phyloP scores from a whole-genome alignment of 192 early-diverging fungal genomes.

The Helicostylum pulchrum region DNA sequence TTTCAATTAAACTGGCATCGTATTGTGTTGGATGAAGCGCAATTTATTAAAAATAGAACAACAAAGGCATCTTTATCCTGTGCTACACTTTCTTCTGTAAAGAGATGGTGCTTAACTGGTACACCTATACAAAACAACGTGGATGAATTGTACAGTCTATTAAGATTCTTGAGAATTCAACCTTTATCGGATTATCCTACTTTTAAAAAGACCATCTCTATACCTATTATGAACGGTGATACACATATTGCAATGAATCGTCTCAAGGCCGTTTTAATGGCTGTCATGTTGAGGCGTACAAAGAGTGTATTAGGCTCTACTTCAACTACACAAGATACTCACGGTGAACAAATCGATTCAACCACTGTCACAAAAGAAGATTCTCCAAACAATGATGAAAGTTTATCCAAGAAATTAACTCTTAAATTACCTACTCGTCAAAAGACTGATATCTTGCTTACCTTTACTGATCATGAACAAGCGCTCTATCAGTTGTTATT shows the following conservation, averaged over 20 bases:
- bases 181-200: slow-evolving; percentile 47
- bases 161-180: slow-evolving; percentile 64
- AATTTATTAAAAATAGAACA: slow-evolving; percentile 58
- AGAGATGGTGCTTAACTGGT: slow-evolving; percentile 68
- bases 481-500: slow-evolving; percentile 61
- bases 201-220: slow-evolving; percentile 49
- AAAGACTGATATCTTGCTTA: slow-evolving; percentile 39
- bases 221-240: slow-evolving; percentile 38
- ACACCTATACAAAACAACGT: slow-evolving; percentile 62
- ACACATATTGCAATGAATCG: slow-evolving; percentile 45
- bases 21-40: slow-evolving; percentile 62
- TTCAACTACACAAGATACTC: neutral
- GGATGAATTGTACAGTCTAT: slow-evolving; percentile 66
- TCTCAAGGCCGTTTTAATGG: slow-evolving; percentile 56
- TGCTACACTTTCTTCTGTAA: slow-evolving; percentile 38
- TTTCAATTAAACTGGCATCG: slow-evolving; percentile 45
- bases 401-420: slow-evolving; percentile 31
- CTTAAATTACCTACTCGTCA: slow-evolving; percentile 56
- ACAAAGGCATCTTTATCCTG: slow-evolving; percentile 47
- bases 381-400: neutral
- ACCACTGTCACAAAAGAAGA: neutral
- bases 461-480: slow-evolving; percentile 51
- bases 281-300: slow-evolving; percentile 64
- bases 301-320: slow-evolving; percentile 56
- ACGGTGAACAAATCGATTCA: neutral